phyloP scores from a whole-genome alignment of 768 basidiomycete genomes.

The Crassisporium funariophilum region DNA sequence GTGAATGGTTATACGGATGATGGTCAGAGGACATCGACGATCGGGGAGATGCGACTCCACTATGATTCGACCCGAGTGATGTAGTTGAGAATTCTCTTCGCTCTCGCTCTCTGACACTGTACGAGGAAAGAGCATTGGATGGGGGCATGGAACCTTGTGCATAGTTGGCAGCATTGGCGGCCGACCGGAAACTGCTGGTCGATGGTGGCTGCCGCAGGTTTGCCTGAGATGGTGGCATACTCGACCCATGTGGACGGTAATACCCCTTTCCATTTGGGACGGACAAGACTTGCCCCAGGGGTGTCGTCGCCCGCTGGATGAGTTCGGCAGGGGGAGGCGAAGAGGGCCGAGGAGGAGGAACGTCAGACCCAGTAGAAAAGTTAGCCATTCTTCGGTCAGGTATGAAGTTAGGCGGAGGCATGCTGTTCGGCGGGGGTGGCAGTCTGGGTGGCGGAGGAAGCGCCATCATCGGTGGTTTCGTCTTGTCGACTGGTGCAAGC shows the following conservation, averaged over 20 bases:
- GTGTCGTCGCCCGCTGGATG: constrained; percentile 88
- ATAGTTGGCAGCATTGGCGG: constrained; percentile 59
- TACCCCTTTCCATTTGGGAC: constrained; percentile 50
- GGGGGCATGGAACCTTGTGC: constrained; percentile 40
- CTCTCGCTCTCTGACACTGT: constrained; percentile 53
- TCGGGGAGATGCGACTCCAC: constrained; percentile 63
- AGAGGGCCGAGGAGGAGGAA: constrained; percentile 85
- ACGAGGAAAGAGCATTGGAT: constrained; percentile 46
- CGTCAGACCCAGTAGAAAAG: constrained; percentile 46
- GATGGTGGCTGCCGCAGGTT: constrained; percentile 73
- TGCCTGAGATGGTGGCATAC: constrained; percentile 70
- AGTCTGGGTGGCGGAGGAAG: constrained; percentile 78
- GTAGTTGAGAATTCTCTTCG: constrained; percentile 65
- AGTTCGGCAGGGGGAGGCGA: constrained; percentile 94
- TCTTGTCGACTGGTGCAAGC: constrained; percentile 65
- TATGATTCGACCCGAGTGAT: constrained; percentile 71
- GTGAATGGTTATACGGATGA: constrained; percentile 40
- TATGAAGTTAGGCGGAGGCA: constrained; percentile 78
- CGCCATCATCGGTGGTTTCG: constrained; percentile 82
- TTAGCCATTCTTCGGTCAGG: constrained; percentile 63
- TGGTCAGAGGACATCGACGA: constrained; percentile 85
- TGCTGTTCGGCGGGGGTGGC: constrained; percentile 69
- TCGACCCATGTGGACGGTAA: constrained; percentile 69
- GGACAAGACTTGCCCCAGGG: constrained; percentile 65
- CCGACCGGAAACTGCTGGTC: constrained; percentile 82